Conservation (phyloP, 192 early-diverging fungal species). For the Coemansia sp. region DNA sequence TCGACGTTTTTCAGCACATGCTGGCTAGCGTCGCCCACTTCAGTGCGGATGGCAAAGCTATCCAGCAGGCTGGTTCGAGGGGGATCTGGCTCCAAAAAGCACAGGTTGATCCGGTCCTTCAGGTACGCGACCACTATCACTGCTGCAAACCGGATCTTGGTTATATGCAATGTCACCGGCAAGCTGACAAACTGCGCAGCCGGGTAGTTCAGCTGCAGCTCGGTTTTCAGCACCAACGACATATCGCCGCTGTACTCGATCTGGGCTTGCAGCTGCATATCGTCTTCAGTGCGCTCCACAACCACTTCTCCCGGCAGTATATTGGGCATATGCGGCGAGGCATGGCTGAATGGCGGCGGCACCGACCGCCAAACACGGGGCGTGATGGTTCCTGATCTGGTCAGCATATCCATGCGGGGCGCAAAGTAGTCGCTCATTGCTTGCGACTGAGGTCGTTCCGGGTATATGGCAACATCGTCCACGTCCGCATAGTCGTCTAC, state of each 20-base stretch:
- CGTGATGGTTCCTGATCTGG: conserved; percentile 17
- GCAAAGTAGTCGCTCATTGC: conserved; percentile 19
- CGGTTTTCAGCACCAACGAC: conserved; percentile 64
- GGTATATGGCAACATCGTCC: conserved; percentile 8
- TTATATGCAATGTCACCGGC: conserved; percentile 68
- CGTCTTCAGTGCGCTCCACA: conserved; percentile 45
- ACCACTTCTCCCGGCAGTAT: conserved; percentile 11
- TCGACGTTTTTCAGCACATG: conserved; percentile 78
- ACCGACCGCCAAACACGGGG: conserved; percentile 15
- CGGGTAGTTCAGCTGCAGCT: conserved; percentile 74
- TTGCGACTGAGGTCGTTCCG: conserved; percentile 21
- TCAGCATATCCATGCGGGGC: conserved; percentile 12
- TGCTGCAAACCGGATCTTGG: conserved; percentile 68
- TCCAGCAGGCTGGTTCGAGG: conserved; percentile 34
- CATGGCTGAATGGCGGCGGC: background rate
- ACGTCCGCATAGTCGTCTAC: conserved; percentile 4
- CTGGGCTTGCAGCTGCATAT: conserved; percentile 64
- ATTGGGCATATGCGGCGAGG: conserved; percentile 1
- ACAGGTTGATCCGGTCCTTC: conserved; percentile 63
- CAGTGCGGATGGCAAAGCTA: conserved; percentile 35
- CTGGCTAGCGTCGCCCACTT: conserved; percentile 42
- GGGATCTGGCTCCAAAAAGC: conserved; percentile 61
- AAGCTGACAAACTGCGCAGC: conserved; percentile 69
- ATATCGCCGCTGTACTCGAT: conserved; percentile 74
- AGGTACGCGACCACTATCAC: conserved; percentile 67